Percentiles rank a stretch among this genome's conserved stretches.
Conservation (phyloP, 257 asterid species). For the Solanum peruvianum region DNA sequence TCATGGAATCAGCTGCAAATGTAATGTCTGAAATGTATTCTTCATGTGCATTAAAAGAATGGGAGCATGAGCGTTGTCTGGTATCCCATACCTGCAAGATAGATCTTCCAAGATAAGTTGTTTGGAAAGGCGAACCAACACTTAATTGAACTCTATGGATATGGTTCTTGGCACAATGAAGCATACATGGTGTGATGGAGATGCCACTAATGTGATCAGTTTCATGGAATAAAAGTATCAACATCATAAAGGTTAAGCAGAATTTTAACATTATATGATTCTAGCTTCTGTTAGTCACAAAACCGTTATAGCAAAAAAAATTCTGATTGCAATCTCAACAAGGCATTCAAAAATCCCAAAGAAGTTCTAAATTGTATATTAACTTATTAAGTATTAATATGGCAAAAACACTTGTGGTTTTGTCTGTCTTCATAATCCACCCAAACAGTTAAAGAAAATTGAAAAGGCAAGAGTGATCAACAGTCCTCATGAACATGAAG, state of each 20-base stretch:
- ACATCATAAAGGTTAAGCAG: background rate
- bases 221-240: background rate
- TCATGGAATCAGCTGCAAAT: constrained; percentile 67
- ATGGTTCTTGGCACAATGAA: background rate
- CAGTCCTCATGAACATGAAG: background rate
- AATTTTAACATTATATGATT: background rate
- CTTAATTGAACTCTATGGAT: background rate
- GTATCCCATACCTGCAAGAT: constrained; percentile 76
- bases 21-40: constrained; percentile 88
- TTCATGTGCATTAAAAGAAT: constrained; percentile 57
- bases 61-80: constrained; percentile 75
- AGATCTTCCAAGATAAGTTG: background rate
- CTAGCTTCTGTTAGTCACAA: background rate
- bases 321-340: background rate
- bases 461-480: background rate
- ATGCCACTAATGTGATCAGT: background rate
- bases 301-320: background rate
- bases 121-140: background rate
- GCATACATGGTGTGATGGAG: background rate
- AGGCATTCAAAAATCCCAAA: background rate
- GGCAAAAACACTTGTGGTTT: background rate
- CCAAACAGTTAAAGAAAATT: background rate
- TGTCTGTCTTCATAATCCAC: background rate
- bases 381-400: background rate
- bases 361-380: background rate